A percentile compares a stretch with the other conserved stretches of the same genome.
phyloP scores from a whole-genome alignment of 2,329 filamentous ascomycete species.

The Bipolaris zeicola region DNA sequence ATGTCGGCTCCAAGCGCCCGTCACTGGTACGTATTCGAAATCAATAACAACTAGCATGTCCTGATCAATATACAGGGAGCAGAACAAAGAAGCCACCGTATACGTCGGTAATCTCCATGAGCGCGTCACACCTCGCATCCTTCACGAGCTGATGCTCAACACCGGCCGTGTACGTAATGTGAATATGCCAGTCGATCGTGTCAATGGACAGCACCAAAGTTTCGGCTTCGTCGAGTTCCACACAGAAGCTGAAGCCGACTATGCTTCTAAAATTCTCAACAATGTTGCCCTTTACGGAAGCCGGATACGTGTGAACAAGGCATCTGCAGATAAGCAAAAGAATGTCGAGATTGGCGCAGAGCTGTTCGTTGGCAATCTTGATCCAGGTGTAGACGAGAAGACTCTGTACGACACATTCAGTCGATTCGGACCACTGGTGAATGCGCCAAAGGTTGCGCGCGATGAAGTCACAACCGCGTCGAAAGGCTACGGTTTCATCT shows the following conservation, averaged over 20 bases:
- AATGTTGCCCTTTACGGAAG: slow-evolving; percentile 92
- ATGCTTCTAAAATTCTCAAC: slow-evolving; percentile 96
- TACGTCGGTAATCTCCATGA: slow-evolving; percentile 99
- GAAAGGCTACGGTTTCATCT: slow-evolving; percentile 97
- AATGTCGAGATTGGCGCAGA: slow-evolving; percentile 93
- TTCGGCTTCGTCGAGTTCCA: slow-evolving; percentile 99
- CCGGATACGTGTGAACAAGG: slow-evolving; percentile 95
- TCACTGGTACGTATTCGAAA: slow-evolving; percentile 67
- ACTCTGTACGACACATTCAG: slow-evolving; percentile 94
- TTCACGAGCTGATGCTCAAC: slow-evolving; percentile 99
- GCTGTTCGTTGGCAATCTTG: slow-evolving; percentile 94
- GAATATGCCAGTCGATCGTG: slow-evolving; percentile 96
- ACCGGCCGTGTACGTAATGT: slow-evolving; percentile 97
- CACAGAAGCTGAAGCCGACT: slow-evolving; percentile 93
- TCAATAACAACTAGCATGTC: neutral
- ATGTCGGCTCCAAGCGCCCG: slow-evolving; percentile 68
- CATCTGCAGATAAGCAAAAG: slow-evolving; percentile 90
- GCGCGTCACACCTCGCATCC: slow-evolving; percentile 83
- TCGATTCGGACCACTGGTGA: slow-evolving; percentile 84
- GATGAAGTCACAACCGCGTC: slow-evolving; percentile 82
- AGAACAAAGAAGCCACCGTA: slow-evolving; percentile 97
- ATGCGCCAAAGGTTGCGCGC: slow-evolving; percentile 82
- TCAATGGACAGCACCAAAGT: slow-evolving; percentile 94
- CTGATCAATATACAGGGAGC: slow-evolving; percentile 58
- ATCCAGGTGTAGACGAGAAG: slow-evolving; percentile 93